Conservation (phyloP, 257 asterid species). For the Fraxinus quadrangulata region DNA sequence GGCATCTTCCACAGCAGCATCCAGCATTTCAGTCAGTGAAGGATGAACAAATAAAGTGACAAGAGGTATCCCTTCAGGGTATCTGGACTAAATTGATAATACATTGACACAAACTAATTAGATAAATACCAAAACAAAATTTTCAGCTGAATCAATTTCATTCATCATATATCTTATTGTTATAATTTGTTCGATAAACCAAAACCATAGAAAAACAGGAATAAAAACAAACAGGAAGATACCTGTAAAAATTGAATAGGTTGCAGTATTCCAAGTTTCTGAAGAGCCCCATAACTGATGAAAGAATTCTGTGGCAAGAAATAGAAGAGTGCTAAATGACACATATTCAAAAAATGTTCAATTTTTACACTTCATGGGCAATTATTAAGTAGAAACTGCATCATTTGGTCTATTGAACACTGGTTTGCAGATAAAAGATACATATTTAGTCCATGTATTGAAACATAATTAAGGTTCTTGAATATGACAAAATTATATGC, state of each 20-base stretch:
- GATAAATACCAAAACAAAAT: constrained; percentile 16
- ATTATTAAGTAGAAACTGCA: constrained; percentile 9
- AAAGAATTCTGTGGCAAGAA: constrained; percentile 68
- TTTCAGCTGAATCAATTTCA: constrained; percentile 5
- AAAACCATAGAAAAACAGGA: constrained; percentile 16
- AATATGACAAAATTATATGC: not conserved
- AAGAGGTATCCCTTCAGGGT: constrained; percentile 89
- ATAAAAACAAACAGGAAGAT: constrained; percentile 28
- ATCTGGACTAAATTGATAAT: constrained; percentile 67
- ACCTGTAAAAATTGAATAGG: constrained; percentile 92
- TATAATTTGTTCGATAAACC: constrained; percentile 12
- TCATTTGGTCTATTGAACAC: not conserved
- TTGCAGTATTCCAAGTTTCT: constrained; percentile 92
- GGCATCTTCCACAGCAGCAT: constrained; percentile 87
- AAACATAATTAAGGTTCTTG: not conserved
- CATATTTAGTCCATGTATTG: not conserved
- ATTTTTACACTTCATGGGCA: constrained; percentile 2
- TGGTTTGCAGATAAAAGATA: not conserved
- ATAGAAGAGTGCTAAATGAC: constrained; percentile 14
- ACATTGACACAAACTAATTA: constrained; percentile 34
- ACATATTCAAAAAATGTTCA: constrained; percentile 14
- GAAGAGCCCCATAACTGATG: constrained; percentile 74
- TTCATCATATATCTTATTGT: not conserved
- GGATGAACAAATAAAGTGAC: constrained; percentile 72
- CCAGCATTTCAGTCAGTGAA: constrained; percentile 84